These are phyloP conservation scores for Fusarium chlamydosporum DNA, from an alignment of 2,329 filamentous ascomycete species.

Conservation along the genomic window DNA sequence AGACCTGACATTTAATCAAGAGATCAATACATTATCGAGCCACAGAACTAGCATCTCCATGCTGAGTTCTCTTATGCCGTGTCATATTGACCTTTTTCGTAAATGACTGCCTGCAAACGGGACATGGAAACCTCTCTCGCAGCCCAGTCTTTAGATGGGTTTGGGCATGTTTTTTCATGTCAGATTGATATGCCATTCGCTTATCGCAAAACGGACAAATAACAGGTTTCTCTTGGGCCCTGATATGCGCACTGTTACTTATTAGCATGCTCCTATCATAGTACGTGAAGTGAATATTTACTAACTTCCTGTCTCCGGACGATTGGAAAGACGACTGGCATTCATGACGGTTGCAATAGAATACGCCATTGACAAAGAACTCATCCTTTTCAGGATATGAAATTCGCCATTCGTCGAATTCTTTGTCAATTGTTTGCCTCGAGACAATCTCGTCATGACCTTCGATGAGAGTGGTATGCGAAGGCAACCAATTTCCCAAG, in stretches of 20 bases:
- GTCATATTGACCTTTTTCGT: neutral
- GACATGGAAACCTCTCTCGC: neutral
- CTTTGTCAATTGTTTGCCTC: neutral
- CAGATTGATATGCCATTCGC: neutral
- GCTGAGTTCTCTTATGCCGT: neutral
- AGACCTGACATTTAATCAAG: neutral
- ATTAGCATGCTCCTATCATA: neutral
- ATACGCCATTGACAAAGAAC: too few species aligned
- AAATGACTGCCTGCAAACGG: neutral
- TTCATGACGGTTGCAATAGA: too few species aligned
- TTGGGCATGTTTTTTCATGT: neutral
- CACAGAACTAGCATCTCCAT: neutral
- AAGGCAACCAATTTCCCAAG: neutral
- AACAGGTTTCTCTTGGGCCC: neutral
- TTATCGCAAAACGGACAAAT: neutral
- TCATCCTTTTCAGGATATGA: too few species aligned
- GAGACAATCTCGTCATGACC: neutral
- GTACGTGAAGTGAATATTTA: neutral
- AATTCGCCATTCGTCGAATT: conserved; percentile 1
- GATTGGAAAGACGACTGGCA: too few species aligned
- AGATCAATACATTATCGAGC: neutral
- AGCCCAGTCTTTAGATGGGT: neutral
- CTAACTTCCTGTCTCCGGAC: neutral
- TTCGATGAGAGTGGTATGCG: neutral
- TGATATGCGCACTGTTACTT: conserved; percentile 4